Conservation (phyloP, 83 land plant species). For the Picea abies region DNA sequence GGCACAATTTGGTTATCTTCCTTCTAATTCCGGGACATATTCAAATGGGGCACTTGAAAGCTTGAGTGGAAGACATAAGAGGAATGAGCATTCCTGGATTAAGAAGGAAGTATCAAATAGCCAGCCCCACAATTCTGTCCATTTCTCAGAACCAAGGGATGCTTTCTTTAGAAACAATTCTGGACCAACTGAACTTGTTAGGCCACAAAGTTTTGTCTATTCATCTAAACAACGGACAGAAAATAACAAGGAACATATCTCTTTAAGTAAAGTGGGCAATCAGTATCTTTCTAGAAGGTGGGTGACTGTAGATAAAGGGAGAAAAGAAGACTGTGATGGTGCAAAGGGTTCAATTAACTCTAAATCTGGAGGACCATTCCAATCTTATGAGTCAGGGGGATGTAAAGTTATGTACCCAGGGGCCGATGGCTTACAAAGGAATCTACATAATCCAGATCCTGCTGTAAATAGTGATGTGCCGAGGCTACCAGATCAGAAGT, state of each 20-base stretch:
- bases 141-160: not conserved
- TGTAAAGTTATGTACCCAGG: not conserved
- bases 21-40: not conserved
- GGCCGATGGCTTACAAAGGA: not conserved
- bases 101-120: not conserved
- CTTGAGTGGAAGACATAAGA: not conserved
- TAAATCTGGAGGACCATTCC: not conserved
- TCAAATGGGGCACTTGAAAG: conserved; percentile 7
- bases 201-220: not conserved
- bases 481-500: not conserved
- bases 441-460: not conserved
- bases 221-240: not conserved
- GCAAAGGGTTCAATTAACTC: not conserved
- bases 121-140: not conserved
- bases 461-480: not conserved
- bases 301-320: not conserved
- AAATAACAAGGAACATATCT: not conserved
- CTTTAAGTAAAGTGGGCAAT: not conserved
- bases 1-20: not conserved
- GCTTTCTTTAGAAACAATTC: not conserved
- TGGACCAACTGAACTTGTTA: no score
- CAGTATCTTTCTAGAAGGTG: not conserved
- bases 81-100: not conserved
- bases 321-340: not conserved
- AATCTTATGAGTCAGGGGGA: not conserved